Base-by-base conservation (phyloP, 129 eudicot species). In the Chrysanthemum seticuspe region DNA sequence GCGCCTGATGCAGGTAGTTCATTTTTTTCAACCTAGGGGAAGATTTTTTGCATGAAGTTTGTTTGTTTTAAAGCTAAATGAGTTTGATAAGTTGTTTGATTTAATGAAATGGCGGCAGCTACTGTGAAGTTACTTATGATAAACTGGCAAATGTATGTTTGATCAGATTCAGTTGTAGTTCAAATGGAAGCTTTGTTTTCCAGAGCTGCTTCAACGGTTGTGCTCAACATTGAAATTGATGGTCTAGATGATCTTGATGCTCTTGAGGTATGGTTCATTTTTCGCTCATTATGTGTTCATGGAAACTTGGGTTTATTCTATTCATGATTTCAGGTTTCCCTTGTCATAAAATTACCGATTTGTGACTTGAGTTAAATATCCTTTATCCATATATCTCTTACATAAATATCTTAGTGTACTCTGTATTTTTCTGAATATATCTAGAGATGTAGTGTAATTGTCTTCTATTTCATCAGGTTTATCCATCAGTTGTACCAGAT, bases 1-100 rank as follows among this genome's bases (percentile, higher is more conserved):
- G 93, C 97, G 56, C 71, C 58, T 76, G 97, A 94, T 76, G 68
- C 87, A 78, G 97, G 99, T 94, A 75, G 56, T 18, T 31, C 62
- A 31, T 56, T 16, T 34, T 18, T 36, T 63, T 3, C 8, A 29
- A 47, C 51, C 9, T 21, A 71, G 6, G 27, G 18, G n/a, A 59
- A 44, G 50, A 63, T 7, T 25, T 63, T 44, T 10, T 78, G 12
- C 44, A 51, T 14, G 44, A 74, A 11, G 34, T 29, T 67, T 40
- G 47, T 40, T 40, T 40, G 47, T 40, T 40, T 7, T 7, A 40
- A 72, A 10, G 74, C 19, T 47, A 62, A 44, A 16, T 29, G 10
- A 59, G 1, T 50, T 29, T 50, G 16, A 10, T 21, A 60, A 50
- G 61, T 47, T 67, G 61, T 14, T 56, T 40, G 21, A 64, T 52